Percentiles rank a stretch among this genome's conserved stretches.
Conservation (phyloP, 805 yeast genomes). For the fission yeast (Schizosaccharomyces pombe) region DNA sequence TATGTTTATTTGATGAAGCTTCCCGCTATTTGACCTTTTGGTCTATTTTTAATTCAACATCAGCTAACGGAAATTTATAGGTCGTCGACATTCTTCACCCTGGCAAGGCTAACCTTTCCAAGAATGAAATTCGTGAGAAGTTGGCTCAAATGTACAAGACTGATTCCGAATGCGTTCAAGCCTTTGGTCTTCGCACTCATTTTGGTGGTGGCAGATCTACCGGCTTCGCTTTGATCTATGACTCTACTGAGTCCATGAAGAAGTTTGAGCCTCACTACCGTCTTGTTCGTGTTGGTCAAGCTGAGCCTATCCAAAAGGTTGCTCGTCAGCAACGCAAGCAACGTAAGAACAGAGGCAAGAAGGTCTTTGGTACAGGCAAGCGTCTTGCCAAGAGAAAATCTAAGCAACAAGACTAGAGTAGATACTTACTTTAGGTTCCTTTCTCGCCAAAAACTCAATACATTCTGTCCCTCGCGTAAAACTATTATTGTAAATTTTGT, state of each 20-base stretch:
- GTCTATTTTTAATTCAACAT: too few relatives aligned
- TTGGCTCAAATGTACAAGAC: constrained; percentile 73
- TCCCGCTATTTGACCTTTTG: too few relatives aligned
- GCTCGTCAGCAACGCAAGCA: constrained; percentile 84
- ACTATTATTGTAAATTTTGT: background rate
- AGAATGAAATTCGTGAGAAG: constrained; percentile 95
- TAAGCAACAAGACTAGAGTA: constrained; percentile 8
- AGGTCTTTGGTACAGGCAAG: constrained; percentile 95
- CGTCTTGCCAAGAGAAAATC: constrained; percentile 47
- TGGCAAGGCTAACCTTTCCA: constrained; percentile 95
- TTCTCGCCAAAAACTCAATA: background rate
- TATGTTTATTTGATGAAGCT: too few relatives aligned
- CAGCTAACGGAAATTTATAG: too few relatives aligned
- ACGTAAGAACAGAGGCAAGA: constrained; percentile 33
- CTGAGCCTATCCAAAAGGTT: constrained; percentile 84
- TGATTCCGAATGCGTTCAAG: constrained; percentile 85
- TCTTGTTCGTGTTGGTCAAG: constrained; percentile 96
- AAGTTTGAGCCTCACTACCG: constrained; percentile 98
- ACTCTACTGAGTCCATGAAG: constrained; percentile 91
- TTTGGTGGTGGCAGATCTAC: constrained; percentile 99
- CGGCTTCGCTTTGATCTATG: constrained; percentile 97
- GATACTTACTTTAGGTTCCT: too few relatives aligned
- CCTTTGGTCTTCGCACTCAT: constrained; percentile 97
- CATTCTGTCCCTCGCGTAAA: background rate
- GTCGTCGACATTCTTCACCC: constrained; percentile 92